These are phyloP conservation scores for Trichoderma sp. DNA, from an alignment of 2,329 filamentous ascomycete genomes.

Conservation along the genomic window DNA sequence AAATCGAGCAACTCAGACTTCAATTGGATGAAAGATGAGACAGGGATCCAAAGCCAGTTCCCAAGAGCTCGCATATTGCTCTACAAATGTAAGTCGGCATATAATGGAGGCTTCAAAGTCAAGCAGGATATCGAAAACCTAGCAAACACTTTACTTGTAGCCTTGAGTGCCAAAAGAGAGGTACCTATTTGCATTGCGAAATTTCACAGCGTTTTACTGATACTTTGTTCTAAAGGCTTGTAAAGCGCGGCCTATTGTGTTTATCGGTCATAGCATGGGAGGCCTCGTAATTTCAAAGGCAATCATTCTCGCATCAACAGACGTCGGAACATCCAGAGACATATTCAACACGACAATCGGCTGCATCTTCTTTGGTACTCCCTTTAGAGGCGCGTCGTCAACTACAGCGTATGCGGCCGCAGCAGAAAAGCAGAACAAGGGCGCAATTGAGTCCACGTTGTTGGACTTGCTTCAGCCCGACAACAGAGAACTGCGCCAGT, in stretches of 20 bases:
- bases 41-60: slow-evolving; percentile 46
- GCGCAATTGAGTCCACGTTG: slow-evolving; percentile 43
- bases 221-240: not conserved
- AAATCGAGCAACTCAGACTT: slow-evolving; percentile 43
- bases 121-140: slow-evolving; percentile 48
- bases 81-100: slow-evolving; percentile 49
- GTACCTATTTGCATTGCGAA: slow-evolving; percentile 33
- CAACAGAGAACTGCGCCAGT: slow-evolving; percentile 44
- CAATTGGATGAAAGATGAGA: slow-evolving; percentile 46
- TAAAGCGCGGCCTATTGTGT: slow-evolving; percentile 42
- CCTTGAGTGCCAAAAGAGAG: slow-evolving; percentile 42
- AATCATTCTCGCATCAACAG: slow-evolving; percentile 38
- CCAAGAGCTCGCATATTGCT: slow-evolving; percentile 46
- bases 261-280: slow-evolving; percentile 51
- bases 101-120: slow-evolving; percentile 47
- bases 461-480: slow-evolving; percentile 48
- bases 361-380: slow-evolving; percentile 48
- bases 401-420: slow-evolving; percentile 42
- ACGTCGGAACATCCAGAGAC: slow-evolving; percentile 39
- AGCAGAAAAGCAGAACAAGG: slow-evolving; percentile 40
- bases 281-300: slow-evolving; percentile 50
- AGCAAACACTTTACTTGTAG: slow-evolving; percentile 43
- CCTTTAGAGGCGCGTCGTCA: slow-evolving; percentile 45
- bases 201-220: no score
- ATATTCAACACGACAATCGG: slow-evolving; percentile 49